A percentile compares a stretch with the other conserved stretches of the same genome.
phyloP scores from a whole-genome alignment of 495 filamentous ascomycete genomes.

The Neurospora sp. region DNA sequence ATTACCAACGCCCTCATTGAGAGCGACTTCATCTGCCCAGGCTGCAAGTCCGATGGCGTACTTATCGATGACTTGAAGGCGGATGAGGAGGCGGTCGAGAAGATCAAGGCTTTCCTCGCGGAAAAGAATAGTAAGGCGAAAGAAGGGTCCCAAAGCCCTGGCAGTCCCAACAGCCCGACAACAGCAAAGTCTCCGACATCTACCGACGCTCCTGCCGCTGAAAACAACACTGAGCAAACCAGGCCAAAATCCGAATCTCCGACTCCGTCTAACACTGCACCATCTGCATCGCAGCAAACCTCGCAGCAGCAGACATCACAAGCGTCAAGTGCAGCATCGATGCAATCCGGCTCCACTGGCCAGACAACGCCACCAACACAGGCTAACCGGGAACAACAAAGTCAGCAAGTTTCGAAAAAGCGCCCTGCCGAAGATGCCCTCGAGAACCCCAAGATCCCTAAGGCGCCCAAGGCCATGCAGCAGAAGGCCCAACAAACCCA shows the following conservation, averaged over 20 bases:
- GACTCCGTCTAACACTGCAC: slow-evolving; percentile 13
- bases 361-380: slow-evolving; percentile 3
- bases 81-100: slow-evolving; percentile 66
- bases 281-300: slow-evolving; percentile 14
- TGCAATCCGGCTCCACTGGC: background rate
- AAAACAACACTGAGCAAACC: slow-evolving; percentile 12
- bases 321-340: background rate
- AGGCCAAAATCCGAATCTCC: slow-evolving; percentile 30
- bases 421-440: slow-evolving; percentile 67
- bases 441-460: slow-evolving; percentile 53
- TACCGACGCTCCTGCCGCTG: slow-evolving; percentile 9
- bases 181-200: slow-evolving; percentile 21
- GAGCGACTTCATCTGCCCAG: slow-evolving; percentile 91
- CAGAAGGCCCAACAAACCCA: slow-evolving; percentile 32
- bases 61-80: slow-evolving; percentile 81
- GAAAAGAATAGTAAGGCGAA: slow-evolving; percentile 53
- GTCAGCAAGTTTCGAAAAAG: slow-evolving; percentile 49
- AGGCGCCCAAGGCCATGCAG: slow-evolving; percentile 48
- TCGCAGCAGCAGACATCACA: slow-evolving; percentile 4
- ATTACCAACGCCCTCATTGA: slow-evolving; percentile 96
- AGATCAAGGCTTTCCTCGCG: slow-evolving; percentile 69
- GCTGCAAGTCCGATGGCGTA: slow-evolving; percentile 79
- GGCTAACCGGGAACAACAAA: slow-evolving; percentile 5
- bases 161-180: slow-evolving; percentile 7
- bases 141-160: slow-evolving; percentile 29